Evolutionary conservation across 208 protist genomes (phyloP).

Genomic region (Zelonia costaricensis): DNA sequence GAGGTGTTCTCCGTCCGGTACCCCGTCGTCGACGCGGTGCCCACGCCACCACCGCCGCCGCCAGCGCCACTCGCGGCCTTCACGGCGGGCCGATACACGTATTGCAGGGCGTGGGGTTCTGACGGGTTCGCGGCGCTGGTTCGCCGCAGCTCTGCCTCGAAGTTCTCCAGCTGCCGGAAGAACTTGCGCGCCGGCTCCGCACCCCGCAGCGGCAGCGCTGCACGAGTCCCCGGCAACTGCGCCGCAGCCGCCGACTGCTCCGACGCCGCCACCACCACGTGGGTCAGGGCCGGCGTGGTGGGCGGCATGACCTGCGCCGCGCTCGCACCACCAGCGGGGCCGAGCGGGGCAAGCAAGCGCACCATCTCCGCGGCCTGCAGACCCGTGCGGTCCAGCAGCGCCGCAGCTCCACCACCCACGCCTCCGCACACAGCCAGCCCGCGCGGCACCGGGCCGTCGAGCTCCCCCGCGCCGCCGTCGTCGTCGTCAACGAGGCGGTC

Average conservation of each 20-base stretch:
- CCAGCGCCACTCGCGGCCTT: slow-evolving; percentile 5
- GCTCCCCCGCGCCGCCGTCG: not conserved
- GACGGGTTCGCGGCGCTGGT: slow-evolving; percentile 3
- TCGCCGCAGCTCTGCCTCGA: slow-evolving; percentile 19
- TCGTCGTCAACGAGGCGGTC: not conserved
- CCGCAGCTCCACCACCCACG: slow-evolving; percentile 3
- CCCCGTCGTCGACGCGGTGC: not conserved
- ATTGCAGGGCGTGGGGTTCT: slow-evolving; percentile 6
- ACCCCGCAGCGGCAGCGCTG: not conserved
- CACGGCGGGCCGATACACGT: slow-evolving; percentile 26
- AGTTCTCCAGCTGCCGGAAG: slow-evolving; percentile 25
- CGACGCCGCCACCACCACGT: slow-evolving; percentile 10
- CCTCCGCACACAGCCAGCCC: not conserved
- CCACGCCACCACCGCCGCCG: no score
- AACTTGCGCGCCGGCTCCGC: slow-evolving; percentile 11
- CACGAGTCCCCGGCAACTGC: not conserved
- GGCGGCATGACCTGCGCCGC: slow-evolving; percentile 16
- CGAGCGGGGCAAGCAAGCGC: slow-evolving; percentile 26
- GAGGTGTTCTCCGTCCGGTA: slow-evolving; percentile 12
- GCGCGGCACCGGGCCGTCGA: not conserved
- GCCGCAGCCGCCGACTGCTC: not conserved
- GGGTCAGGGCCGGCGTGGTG: slow-evolving; percentile 19
- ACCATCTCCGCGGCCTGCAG: slow-evolving; percentile 20
- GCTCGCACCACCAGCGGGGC: slow-evolving; percentile 19
- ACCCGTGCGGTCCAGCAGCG: slow-evolving; percentile 16